Evolutionary conservation across 164 flowering plant species (phyloP), one percentile per base, ranked within the genome.

Genomic region (Litsea cubeba): DNA sequence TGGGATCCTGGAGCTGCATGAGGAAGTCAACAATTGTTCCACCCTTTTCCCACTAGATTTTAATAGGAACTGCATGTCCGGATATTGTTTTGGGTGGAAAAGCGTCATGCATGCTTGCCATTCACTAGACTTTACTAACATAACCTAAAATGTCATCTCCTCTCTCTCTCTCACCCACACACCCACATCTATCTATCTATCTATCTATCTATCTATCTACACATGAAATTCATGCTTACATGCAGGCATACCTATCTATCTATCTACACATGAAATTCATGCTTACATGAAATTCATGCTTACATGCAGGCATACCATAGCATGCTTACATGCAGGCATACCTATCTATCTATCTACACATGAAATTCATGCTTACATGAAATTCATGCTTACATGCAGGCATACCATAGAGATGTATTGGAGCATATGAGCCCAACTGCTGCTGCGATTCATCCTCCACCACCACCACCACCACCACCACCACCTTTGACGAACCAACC

Each of bases 331-430:
- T 25, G 26, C n/a, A n/a, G n/a, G n/a, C n/a, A n/a, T n/a, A n/a
- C n/a, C n/a, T n/a, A n/a, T n/a, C n/a, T 32, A 32, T 4, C 40
- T 5, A 32, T 11, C n/a, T 63, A 63, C 23, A 25, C 15, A 30
- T 65, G 68, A 65, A 2, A 26, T 26, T 65, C 22, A 15, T 26
- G 69, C 28, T 65, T 30, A 18, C 32, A 26, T 80, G 63, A n/a
- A n/a, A n/a, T n/a, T n/a, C n/a, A n/a, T n/a, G n/a, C n/a, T n/a
- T n/a, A n/a, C n/a, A n/a, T n/a, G n/a, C 87, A 92, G 98, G 87
- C 88, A 63, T 92, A 94, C 81, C 98, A 94, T 74, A 85, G 88
- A 79, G 97, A 91, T 67, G n/a, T 92, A 67, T 76, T 94, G 75
- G 94, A 87, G 82, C 90, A 84, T 50, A 88, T 80, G 87, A 69